Conservation (phyloP, 306 rosid genomes). For the Lathyrus tuberosus region DNA sequence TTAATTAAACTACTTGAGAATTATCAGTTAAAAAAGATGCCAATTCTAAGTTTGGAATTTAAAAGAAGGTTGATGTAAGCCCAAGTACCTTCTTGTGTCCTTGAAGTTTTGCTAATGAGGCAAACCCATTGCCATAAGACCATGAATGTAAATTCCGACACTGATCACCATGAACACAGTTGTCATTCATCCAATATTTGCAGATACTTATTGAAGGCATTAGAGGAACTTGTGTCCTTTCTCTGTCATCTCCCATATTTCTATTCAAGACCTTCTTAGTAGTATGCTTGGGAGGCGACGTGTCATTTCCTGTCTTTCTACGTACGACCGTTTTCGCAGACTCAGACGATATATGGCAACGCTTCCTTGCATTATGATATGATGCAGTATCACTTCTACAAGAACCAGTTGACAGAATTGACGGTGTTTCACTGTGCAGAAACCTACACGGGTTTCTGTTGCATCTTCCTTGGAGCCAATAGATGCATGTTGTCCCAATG, state of each 20-base stretch:
- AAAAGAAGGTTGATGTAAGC: background rate
- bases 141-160: conserved; percentile 48
- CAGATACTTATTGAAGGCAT: conserved; percentile 33
- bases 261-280: background rate
- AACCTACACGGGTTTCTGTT: conserved; percentile 41
- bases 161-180: conserved; percentile 45
- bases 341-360: background rate
- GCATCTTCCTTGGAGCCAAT: conserved; percentile 41
- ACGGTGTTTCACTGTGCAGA: conserved; percentile 10
- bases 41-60: background rate
- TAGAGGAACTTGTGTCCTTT: background rate
- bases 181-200: conserved; percentile 43
- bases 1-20: background rate
- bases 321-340: background rate
- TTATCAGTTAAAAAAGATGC: background rate
- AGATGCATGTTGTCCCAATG: conserved; percentile 15
- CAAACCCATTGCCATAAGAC: conserved; percentile 42
- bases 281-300: background rate
- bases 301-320: no score
- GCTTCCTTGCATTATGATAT: background rate
- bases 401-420: background rate
- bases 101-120: conserved; percentile 47
- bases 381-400: background rate
- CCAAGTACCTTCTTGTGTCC: conserved; percentile 52
- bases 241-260: background rate